Evolutionary conservation across 2,329 filamentous ascomycete genomes (phyloP), one percentile per base, ranked within the genome.

Genomic region (Fusarium sp.): DNA sequence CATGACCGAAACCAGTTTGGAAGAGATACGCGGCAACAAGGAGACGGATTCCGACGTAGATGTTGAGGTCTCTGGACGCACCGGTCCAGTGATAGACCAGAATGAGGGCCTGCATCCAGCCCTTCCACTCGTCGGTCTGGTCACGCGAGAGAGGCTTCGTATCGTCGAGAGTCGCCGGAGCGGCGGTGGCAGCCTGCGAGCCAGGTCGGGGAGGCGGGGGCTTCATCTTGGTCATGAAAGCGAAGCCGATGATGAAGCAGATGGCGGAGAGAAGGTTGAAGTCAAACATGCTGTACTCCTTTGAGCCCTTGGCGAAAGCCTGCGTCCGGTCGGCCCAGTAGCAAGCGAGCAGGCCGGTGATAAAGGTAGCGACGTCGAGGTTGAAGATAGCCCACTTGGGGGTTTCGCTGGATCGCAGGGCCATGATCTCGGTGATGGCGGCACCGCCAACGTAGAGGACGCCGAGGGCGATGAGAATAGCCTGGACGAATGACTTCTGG

Each of bases 111-210:
- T 88, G 85, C 83, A 89, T 86, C 79, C 85, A 83, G 2, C 88
- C 88, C 74, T 88, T 89, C 81, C 85, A 88, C 71, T 90, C 88
- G 44, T 88, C 81, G 0, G 83, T 84, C 64, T 88, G 84, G 40
- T 81, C 76, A 32, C 85, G 79, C 1, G 64, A 7, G 80, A 73
- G 32, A 56, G 62, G 62, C 45, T 66, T 65, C 24, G 60, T 56
- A 6, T 66, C 62, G 5, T 66, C 62, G 4, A 65, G 58, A 62
- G 50, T 52, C 47, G 52, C 55, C 50, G 53, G 47, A 39, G 44
- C 10, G 1, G 47, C 10, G 4, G 55, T 10, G 0, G 43, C 8
- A 13, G 44, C 41, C 3, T 48, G 34, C 2, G 61, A 36, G 2
- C 62, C 53, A 9, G 65, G 43, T 39, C 57, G 49, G 2, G 58